Evolutionary conservation across 371 early-diverging fungal species (phyloP), one percentile per base, ranked within the genome.

Genomic region (Entomophthora muscae): DNA sequence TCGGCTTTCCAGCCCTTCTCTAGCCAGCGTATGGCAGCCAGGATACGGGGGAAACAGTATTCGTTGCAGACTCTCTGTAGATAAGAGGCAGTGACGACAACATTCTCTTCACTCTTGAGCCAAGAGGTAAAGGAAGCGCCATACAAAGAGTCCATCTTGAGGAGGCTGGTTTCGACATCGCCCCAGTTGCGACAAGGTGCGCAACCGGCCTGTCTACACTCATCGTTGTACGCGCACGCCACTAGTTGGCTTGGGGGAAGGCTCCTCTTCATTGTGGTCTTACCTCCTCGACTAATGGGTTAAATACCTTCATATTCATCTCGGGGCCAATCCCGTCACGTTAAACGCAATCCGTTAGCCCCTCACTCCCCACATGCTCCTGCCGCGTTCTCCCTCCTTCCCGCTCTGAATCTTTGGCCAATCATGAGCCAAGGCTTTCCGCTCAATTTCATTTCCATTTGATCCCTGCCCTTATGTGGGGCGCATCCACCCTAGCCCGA

Each of bases 51-150:
- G 52, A 83, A 69, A 32, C 82, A 78, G 65, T 84, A 85, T 66
- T 85, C 83, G 63, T 83, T 83, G 28, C 85, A 83, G 51, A 85
- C 81, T 59, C 86, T 77, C 65, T 83, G 83, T 32, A 85, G 71
- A 62, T 84, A 84, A 62, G 77, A 73, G 13, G 84, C 76, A 1
- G 82, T 83, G 17, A 82, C 82, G 10, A 78, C 68, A n/a, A 84
- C 83, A 65, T 85, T 85, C 55, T 81, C 84, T 70, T 85, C 86
- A 62, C 75, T 78, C 66, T 81, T 78, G 1, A 85, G 76, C 86
- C 86, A 85, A 31, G 78, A 73, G 70, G 83, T 78, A 71, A 85
- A 85, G 13, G 83, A 76, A 54, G 86, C 84, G 58, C 83, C 86
- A 63, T 84, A 85, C 3, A 77, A 73, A 62, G 76, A 74, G 68